A percentile compares a stretch with the other conserved stretches of the same genome.
Evolutionary conservation across 202 grass and related monocot genomes (phyloP).

Genomic region (Panicum virgatum): DNA sequence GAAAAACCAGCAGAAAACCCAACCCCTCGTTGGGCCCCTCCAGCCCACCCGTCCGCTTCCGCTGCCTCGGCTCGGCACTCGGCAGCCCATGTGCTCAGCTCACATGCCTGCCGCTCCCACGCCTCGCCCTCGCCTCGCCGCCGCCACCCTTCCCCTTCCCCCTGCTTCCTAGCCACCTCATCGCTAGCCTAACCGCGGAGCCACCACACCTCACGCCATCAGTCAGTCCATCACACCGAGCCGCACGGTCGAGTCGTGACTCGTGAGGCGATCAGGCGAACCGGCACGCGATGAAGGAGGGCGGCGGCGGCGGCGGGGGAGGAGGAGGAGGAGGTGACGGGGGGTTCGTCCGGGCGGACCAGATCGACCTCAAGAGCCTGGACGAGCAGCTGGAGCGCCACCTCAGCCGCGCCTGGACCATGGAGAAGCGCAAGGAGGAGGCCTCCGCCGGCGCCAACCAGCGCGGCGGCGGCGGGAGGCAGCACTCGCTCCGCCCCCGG

Average conservation of each 20-base stretch:
- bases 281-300: slow-evolving; percentile 45
- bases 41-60: slow-evolving; percentile 8
- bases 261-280: slow-evolving; percentile 19
- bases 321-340: slow-evolving; percentile 37
- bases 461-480: not conserved
- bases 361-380: slow-evolving; percentile 96
- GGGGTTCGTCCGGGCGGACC: slow-evolving; percentile 84
- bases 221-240: not conserved
- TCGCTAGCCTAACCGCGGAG: slow-evolving; percentile 2
- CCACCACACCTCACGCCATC: not conserved
- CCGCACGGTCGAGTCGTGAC: not conserved
- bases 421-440: slow-evolving; percentile 84
- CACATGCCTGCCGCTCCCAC: slow-evolving; percentile 37
- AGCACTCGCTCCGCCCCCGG: slow-evolving; percentile 24
- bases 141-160: slow-evolving; percentile 13
- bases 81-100: slow-evolving; percentile 54
- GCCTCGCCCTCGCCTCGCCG: too few relatives aligned
- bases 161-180: not conserved
- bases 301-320: not conserved
- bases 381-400: slow-evolving; percentile 96
- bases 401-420: slow-evolving; percentile 74
- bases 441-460: not conserved
- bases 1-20: not conserved
- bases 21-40: slow-evolving; percentile 22
- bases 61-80: slow-evolving; percentile 10